Evolutionary conservation across 371 early-diverging fungal species (phyloP), one percentile per base, ranked within the genome.

Genomic region (Capillidium heterosporum): DNA sequence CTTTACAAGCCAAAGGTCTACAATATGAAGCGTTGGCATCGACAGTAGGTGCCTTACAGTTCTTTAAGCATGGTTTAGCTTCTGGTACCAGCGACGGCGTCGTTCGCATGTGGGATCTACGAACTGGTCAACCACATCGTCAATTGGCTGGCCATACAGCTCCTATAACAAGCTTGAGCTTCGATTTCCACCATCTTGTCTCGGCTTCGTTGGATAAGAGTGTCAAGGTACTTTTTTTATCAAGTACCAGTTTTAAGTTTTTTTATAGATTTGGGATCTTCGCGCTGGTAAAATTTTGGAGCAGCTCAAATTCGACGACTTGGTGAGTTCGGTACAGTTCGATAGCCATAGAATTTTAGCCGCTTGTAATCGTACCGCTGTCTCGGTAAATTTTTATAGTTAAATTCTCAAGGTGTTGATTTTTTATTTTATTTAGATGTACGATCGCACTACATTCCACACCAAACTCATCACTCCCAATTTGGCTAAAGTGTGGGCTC

Each of bases 61-160:
- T 85, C 60, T 81, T 78, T 75, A 76, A 83, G 53, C 80, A 76
- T 65, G 88, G 87, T 8, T 65, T 90, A 42, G 87, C 84, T 21
- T 85, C 85, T 17, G 92, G 92, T 17, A 85, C 89, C 8, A 75
- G 75, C 15, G 89, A 89, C 68, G 92, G 92, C 7, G 74, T 75
- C n/a, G 69, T 91, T 39, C 73, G 89, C 49, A 76, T 91, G 77
- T 91, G 88, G 85, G 92, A 90, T 63, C 73, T 28, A 19, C 24
- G 56, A 29, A 29, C 15, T 5, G 59, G 59, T 17, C 59, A 59
- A 32, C n/a, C 81, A 19, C 89, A 88, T 62, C 74, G 89, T 10
- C 77, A 81, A 39, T 64, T 91, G 32, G 61, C 72, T 48, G 80
- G 82, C 8, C 88, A 92, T 63, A 64, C 71, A 48, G 77, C 67